Conservation (phyloP, 2,329 filamentous ascomycete species). For the Cylindrodendrum hubeiense region DNA sequence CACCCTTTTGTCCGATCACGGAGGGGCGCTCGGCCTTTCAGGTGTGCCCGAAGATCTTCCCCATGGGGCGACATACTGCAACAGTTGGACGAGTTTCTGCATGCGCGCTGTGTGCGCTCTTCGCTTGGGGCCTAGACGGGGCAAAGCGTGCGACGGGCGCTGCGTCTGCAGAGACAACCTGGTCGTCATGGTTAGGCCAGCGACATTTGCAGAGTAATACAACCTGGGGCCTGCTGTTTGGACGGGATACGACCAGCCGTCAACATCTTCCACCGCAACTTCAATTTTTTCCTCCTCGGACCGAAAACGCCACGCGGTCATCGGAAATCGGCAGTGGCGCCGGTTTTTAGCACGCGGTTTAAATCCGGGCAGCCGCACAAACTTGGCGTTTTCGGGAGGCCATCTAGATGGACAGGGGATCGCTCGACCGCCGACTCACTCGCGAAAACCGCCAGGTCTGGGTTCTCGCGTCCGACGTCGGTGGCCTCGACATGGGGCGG, state of each 20-base stretch:
- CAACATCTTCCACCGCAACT: background rate
- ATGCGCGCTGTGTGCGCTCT: background rate
- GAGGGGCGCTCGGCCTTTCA: background rate
- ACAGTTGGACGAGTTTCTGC: background rate
- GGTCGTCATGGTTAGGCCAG: background rate
- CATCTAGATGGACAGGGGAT: background rate
- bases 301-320: constrained; percentile 15
- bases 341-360: constrained; percentile 10
- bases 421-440: background rate
- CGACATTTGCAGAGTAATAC: background rate
- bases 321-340: constrained; percentile 7
- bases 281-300: background rate
- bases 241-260: background rate
- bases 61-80: constrained; percentile 21
- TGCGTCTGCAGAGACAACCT: background rate
- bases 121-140: background rate
- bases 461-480: constrained; percentile 13
- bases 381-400: constrained; percentile 4
- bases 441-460: background rate
- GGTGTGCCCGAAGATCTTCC: constrained; percentile 10
- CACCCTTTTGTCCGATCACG: background rate
- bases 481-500: background rate
- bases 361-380: constrained; percentile 3
- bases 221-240: background rate
- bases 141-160: background rate